Conservation (phyloP, 768 basidiomycete genomes). For the Fomitopsis serialis region DNA sequence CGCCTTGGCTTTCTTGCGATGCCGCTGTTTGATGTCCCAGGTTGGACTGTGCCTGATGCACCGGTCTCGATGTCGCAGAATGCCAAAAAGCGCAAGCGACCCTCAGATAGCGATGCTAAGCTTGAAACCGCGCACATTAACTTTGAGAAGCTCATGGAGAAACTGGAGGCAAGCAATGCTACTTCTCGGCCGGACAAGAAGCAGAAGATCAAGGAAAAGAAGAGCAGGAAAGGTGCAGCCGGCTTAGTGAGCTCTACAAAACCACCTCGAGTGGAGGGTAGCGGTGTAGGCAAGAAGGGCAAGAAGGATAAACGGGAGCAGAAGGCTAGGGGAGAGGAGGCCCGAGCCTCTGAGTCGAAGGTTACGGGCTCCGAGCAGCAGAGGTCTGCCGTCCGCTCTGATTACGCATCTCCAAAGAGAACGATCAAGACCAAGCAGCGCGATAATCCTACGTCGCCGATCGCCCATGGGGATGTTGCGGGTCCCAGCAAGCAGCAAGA, state of each 20-base stretch:
- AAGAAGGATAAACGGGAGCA: neutral
- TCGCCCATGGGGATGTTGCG: neutral
- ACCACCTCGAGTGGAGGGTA: neutral
- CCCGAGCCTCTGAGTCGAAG: neutral
- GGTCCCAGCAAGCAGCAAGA: neutral
- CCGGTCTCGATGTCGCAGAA: conserved; percentile 9
- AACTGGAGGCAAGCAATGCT: conserved; percentile 17
- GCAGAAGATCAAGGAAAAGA: conserved; percentile 9
- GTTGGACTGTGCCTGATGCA: conserved; percentile 26
- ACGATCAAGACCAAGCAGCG: conserved; percentile 1
- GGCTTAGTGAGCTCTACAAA: conserved; percentile 1
- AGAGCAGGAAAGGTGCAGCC: neutral
- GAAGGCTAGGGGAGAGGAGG: neutral
- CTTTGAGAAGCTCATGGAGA: conserved; percentile 30
- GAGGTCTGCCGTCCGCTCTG: too few relatives aligned
- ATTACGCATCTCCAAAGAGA: neutral
- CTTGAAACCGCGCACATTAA: conserved; percentile 24
- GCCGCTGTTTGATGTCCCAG: conserved; percentile 31
- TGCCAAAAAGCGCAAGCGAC: conserved; percentile 26
- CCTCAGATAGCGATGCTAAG: conserved; percentile 13
- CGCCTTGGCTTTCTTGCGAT: conserved; percentile 9
- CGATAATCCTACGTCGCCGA: neutral
- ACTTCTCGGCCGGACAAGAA: conserved; percentile 7
- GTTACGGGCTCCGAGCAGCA: neutral
- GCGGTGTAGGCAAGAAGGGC: neutral